Base-by-base conservation (phyloP, 78 protist genomes). In the Goniomonas avonlea region DNA sequence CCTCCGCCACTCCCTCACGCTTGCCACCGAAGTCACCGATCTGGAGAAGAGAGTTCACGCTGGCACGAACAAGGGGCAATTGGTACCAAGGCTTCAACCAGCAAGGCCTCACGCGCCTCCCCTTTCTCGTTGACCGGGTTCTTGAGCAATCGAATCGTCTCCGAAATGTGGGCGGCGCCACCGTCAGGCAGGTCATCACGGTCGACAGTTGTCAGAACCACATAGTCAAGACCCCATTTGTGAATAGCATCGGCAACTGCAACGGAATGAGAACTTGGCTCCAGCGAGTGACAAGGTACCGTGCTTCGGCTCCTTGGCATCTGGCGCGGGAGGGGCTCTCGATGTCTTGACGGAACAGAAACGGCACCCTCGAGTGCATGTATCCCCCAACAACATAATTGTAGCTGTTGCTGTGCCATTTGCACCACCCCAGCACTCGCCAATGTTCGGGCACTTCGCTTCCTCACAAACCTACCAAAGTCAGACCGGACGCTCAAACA, bases 371-470 rank as follows among this genome's bases (percentile, higher is more conserved):
- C 96, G 80, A 0, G 96, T 93, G 86, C 96, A 93, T 11, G 87
- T 81, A 79, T 90, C 94, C 25, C 96, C 96, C 90, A 93, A 78
- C 29, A 92, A 43, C 93, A 93, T 93, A 71, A 93, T 93, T 4
- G 97, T 93, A 0, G 94, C 97, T 0, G 97, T 93, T 9, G n/a
- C n/a, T n/a, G n/a, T n/a, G n/a, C n/a, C n/a, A n/a, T n/a, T n/a
- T 43, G 91, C 94, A 0, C 96, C 94, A 7, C 90, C 93, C 97
- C 97, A 94, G 83, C 97, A 94, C 70, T 94, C 97, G 9, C 91
- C 93, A 59, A 90, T 89, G 75, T 78, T 78, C 8, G 84, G 84
- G 59, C 84, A 80, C 38, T 39, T 66, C 48, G 84, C 84, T 32
- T 80, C 84, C 71, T 80, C 84, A 55, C 84, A 80, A 0, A 80